Conservation (phyloP, 2,329 filamentous ascomycete species). For the Neofusicoccum sp. region DNA sequence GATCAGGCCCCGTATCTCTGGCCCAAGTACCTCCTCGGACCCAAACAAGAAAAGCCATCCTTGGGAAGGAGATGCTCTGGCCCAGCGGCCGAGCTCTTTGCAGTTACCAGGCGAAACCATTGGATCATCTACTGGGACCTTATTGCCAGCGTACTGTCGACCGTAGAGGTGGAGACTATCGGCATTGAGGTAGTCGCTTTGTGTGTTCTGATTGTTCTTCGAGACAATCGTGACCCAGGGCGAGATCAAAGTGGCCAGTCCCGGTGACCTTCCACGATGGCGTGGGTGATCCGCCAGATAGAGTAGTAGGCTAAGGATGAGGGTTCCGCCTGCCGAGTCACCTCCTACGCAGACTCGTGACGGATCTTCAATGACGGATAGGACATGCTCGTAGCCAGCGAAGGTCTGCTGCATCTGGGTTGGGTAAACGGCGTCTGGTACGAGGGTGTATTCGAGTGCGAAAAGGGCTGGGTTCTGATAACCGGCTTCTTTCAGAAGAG, state of each 20-base stretch:
- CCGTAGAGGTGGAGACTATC: slow-evolving; percentile 70
- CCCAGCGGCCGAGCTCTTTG: slow-evolving; percentile 67
- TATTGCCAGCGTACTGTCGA: slow-evolving; percentile 64
- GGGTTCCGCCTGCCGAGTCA: slow-evolving; percentile 77
- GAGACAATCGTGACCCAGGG: slow-evolving; percentile 80
- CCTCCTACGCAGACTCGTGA: slow-evolving; percentile 71
- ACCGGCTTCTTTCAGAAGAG: slow-evolving; percentile 64
- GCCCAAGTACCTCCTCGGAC: slow-evolving; percentile 74
- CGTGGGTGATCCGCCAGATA: slow-evolving; percentile 59
- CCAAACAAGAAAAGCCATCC: slow-evolving; percentile 75
- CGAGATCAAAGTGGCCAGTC: slow-evolving; percentile 72
- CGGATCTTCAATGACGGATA: slow-evolving; percentile 59
- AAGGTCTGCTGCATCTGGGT: slow-evolving; percentile 71
- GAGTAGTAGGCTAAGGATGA: slow-evolving; percentile 73
- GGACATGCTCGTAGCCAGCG: slow-evolving; percentile 70
- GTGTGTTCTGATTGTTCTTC: slow-evolving; percentile 65
- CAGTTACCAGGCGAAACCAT: slow-evolving; percentile 73
- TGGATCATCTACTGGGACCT: slow-evolving; percentile 55
- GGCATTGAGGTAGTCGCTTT: slow-evolving; percentile 74
- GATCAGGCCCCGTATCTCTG: slow-evolving; percentile 67
- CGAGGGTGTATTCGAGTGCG: slow-evolving; percentile 77
- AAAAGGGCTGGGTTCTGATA: slow-evolving; percentile 79
- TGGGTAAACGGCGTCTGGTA: slow-evolving; percentile 73
- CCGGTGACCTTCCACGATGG: slow-evolving; percentile 52
- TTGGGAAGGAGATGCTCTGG: slow-evolving; percentile 62